Base-by-base conservation (phyloP, 2,329 filamentous ascomycete species). In the Fusarium redolens region DNA sequence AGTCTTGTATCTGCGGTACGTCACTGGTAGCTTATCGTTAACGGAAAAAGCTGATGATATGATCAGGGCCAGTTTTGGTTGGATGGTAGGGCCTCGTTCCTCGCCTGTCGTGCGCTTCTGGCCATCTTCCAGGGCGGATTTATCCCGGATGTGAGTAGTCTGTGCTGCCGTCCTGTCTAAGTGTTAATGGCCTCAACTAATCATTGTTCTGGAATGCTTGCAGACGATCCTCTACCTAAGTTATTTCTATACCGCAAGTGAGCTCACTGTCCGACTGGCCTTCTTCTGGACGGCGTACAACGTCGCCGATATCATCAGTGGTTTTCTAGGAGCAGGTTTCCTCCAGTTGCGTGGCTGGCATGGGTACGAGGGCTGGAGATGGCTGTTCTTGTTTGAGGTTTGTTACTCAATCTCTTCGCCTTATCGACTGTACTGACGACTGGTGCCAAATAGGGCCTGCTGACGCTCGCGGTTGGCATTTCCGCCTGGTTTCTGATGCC, bases 161-260 rank as follows among this genome's bases (percentile, higher is more conserved):
- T 1, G 38, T 38, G 7, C 0, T 3, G 0, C 10, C 1, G 0
- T n/a, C 18, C 6, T 25, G 4, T 15, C 31, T 8, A 25, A 25
- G 8, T 20, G 4, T 3, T 20, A 25, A 9, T 10, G 7, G 31
- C 6, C 31, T 2, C 4, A 6, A 28, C 50, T 52, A 15, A 52
- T 9, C 22, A 5, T 12, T 3, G 4, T n/a, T 4, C 18, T 52
- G 13, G 3, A 13, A 38, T 28, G 2, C 5, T n/a, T 12, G 13
- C 17, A 52, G 50, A 52, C 50, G 13, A 52, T 52, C 22, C 18
- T 52, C 9, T 52, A 52, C 14, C 13, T 52, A 22, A 38, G 33
- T 52, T 52, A 38, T 17, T 52, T 52, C 17, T 52, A 52, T 7
- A 52, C 50, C 4, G 33, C 50, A 4, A 52, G 50, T 52, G 50